Evolutionary conservation across 306 rosid species (phyloP).

Genomic region (Macrotyloma uniflorum): DNA sequence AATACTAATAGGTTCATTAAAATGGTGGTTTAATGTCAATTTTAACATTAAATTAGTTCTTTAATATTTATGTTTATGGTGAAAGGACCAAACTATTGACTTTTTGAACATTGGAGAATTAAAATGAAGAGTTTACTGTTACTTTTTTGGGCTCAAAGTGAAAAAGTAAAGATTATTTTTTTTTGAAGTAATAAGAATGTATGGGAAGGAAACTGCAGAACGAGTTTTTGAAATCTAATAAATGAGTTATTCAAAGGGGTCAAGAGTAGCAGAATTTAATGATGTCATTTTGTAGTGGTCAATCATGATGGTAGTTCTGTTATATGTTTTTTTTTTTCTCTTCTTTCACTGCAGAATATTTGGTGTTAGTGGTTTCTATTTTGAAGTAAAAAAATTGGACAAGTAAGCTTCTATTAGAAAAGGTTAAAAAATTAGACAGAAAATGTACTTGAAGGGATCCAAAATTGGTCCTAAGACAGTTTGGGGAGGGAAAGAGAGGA

Average conservation of each 20-base stretch:
- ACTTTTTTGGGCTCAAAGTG: not conserved
- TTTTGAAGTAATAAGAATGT: not conserved
- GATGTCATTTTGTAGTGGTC: not conserved
- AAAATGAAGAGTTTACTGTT: not conserved
- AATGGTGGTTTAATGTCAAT: constrained; percentile 10
- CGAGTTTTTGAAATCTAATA: not conserved
- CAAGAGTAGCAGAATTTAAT: not conserved
- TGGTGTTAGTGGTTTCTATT: not conserved
- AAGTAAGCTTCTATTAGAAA: constrained; percentile 6
- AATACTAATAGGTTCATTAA: not conserved
- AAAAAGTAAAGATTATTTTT: not conserved
- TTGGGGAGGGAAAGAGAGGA: constrained; percentile 20
- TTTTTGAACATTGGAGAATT: not conserved
- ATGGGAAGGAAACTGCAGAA: not conserved
- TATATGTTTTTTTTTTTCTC: not conserved
- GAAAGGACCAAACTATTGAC: not conserved
- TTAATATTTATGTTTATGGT: not conserved
- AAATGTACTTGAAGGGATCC: constrained; percentile 14
- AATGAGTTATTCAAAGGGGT: not conserved
- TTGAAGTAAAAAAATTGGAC: not conserved
- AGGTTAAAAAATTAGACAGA: not conserved
- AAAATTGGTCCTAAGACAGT: not conserved
- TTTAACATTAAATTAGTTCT: not conserved
- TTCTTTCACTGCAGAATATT: not conserved
- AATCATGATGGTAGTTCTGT: not conserved